A percentile compares a stretch with the other conserved stretches of the same genome.
phyloP scores from a whole-genome alignment of 2,329 filamentous ascomycete species.

The Talaromyces verruculosus region DNA sequence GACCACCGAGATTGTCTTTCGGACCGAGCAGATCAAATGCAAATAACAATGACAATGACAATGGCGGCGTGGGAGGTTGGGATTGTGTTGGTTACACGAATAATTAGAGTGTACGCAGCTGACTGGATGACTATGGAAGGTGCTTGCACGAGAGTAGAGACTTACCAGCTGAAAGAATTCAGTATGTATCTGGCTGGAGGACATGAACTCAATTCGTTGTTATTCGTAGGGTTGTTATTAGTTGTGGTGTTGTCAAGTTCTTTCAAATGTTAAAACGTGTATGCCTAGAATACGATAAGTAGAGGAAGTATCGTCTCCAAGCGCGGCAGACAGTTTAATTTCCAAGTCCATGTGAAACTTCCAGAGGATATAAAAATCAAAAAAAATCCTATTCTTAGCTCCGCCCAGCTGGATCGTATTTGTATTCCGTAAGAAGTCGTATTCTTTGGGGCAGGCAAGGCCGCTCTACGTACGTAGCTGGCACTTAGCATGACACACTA shows the following conservation, averaged over 20 bases:
- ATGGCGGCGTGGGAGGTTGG: not conserved
- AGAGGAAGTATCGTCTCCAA: not conserved
- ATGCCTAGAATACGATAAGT: not conserved
- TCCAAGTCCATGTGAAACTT: not conserved
- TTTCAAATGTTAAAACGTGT: not conserved
- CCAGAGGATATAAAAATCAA: not conserved
- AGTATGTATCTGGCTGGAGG: not conserved
- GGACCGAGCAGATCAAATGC: not conserved
- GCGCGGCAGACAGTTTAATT: not conserved
- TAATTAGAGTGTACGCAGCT: not conserved
- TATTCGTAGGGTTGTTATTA: too few relatives aligned
- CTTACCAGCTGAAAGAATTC: not conserved
- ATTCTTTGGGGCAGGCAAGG: not conserved
- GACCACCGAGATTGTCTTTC: not conserved
- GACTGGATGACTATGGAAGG: not conserved
- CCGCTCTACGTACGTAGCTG: not conserved
- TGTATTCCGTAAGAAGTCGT: slow-evolving; percentile 4
- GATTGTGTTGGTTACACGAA: not conserved
- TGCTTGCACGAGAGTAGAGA: not conserved
- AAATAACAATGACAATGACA: not conserved
- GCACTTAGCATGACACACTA: not conserved
- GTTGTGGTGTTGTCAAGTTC: not conserved
- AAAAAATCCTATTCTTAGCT: slow-evolving; percentile 4
- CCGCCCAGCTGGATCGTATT: not conserved
- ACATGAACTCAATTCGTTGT: not conserved